Evolutionary conservation across 306 rosid species (phyloP).

Genomic region (Chamaecrista fasciculata): DNA sequence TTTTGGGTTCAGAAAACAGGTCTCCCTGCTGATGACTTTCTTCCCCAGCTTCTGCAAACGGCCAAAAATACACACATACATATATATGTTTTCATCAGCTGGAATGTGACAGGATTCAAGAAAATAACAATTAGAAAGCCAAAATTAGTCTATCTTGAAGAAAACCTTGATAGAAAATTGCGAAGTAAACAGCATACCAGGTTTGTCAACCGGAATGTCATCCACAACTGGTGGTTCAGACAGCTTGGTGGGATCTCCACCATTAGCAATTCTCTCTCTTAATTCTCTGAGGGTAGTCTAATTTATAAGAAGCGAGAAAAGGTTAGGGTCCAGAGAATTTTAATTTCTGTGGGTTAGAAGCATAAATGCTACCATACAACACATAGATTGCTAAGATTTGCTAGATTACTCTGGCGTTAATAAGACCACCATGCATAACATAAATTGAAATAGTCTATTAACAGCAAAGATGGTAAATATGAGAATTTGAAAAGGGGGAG

Average conservation of each 20-base stretch:
- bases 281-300: conserved; percentile 77
- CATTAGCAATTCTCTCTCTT: conserved; percentile 90
- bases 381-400: background rate
- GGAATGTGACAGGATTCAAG: conserved; percentile 5
- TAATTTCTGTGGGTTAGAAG: background rate
- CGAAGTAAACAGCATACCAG: conserved; percentile 44
- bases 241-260: conserved; percentile 89
- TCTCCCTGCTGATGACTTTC: conserved; percentile 38
- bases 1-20: conserved; percentile 43
- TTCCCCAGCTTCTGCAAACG: conserved; percentile 47
- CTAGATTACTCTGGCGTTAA: background rate
- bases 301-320: background rate
- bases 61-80: too few species aligned
- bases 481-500: background rate
- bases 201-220: conserved; percentile 41
- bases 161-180: background rate
- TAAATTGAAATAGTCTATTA: background rate
- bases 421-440: background rate
- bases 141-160: conserved; percentile 8
- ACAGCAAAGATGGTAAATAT: background rate
- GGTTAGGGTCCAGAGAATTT: background rate
- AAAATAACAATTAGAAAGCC: background rate
- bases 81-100: too few species aligned
- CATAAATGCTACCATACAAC: background rate
- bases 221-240: conserved; percentile 47